A percentile compares a stretch with the other conserved stretches of the same genome.
Conservation (phyloP, 176 grass and related monocot genomes). For the Triticum urartu region DNA sequence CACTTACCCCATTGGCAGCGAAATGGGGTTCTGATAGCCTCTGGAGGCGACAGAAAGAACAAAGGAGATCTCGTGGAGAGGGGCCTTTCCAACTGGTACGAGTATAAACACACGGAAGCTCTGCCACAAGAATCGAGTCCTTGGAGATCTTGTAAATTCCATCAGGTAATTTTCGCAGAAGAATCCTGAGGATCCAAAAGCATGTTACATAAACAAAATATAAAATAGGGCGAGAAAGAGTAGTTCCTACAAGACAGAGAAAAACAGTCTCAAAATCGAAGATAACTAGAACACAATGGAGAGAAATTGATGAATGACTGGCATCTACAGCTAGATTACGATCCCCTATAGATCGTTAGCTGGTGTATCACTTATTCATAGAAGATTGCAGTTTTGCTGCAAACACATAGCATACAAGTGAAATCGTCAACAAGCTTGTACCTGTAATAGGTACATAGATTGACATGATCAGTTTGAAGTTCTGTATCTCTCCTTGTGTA, state of each 20-base stretch:
- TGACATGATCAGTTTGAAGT: constrained; percentile 71
- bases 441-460: constrained; percentile 79
- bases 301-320: neutral
- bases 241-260: neutral
- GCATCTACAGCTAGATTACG: constrained; percentile 19
- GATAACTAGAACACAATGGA: neutral
- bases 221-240: constrained; percentile 10
- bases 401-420: constrained; percentile 2
- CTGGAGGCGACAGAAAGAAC: constrained; percentile 74
- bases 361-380: neutral
- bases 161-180: constrained; percentile 75
- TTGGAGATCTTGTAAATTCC: constrained; percentile 79
- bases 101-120: constrained; percentile 67
- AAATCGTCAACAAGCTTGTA: constrained; percentile 35
- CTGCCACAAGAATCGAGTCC: constrained; percentile 70
- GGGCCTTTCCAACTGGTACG: constrained; percentile 77
- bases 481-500: constrained; percentile 74
- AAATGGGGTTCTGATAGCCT: constrained; percentile 69
- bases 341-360: neutral
- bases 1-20: constrained; percentile 32
- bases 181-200: constrained; percentile 58
- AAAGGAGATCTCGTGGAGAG: constrained; percentile 68
- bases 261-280: neutral
- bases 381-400: neutral
- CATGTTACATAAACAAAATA: constrained; percentile 33